Percentiles rank a stretch among this genome's conserved stretches.
These are phyloP conservation scores for Dendrocalamus sinicus DNA, from an alignment of 176 grass and related monocot genomes.

Conservation along the genomic window DNA sequence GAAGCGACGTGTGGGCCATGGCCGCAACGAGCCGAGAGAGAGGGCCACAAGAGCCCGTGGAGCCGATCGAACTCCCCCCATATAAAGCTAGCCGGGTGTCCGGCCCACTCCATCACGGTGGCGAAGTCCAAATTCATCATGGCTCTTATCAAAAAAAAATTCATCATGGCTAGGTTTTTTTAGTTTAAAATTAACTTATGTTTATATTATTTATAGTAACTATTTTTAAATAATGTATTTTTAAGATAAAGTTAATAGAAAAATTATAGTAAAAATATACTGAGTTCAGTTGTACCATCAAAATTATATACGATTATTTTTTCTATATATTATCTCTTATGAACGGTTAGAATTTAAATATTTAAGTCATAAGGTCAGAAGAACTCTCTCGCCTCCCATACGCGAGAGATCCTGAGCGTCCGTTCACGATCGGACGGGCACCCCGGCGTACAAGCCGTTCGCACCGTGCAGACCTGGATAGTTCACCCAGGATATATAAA, in stretches of 20 bases:
- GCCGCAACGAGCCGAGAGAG: background rate
- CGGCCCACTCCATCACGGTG: constrained; percentile 17
- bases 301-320: no score
- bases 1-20: background rate
- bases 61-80: background rate
- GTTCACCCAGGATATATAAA: constrained; percentile 29
- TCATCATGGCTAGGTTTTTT: no score
- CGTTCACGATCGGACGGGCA: background rate
- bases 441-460: background rate
- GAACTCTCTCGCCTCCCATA: background rate
- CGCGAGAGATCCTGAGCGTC: background rate
- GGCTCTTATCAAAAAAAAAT: no score
- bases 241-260: no score
- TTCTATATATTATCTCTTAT: fast-evolving
- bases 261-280: no score
- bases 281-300: no score
- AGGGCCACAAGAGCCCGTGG: background rate
- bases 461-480: background rate
- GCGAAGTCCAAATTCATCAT: constrained; percentile 38
- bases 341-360: no score
- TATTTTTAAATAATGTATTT: no score
- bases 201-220: no score
- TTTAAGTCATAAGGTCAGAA: no score
- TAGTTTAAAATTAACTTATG: no score
- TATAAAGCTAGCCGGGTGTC: background rate